Conservation (phyloP, 2,329 filamentous ascomycete genomes). For the Fusarium concolor region DNA sequence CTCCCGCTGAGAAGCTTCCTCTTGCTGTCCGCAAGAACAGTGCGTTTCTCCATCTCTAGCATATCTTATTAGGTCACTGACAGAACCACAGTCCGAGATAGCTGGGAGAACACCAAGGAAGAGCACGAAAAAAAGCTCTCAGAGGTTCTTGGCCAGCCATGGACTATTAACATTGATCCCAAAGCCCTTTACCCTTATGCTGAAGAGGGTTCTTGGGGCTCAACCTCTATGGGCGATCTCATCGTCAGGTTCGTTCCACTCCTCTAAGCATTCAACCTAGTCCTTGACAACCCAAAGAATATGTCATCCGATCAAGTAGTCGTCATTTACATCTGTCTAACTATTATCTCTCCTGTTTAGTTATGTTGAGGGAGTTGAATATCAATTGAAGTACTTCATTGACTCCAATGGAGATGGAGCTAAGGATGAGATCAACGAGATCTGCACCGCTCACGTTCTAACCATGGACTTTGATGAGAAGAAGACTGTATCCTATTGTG, state of each 20-base stretch:
- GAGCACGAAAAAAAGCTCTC: constrained; percentile 59
- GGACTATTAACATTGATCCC: constrained; percentile 63
- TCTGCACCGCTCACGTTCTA: constrained; percentile 57
- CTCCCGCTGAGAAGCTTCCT: constrained; percentile 62
- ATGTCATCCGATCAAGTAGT: no score
- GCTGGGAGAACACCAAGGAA: constrained; percentile 61
- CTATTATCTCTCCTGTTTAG: constrained; percentile 44
- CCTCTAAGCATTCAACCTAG: rapidly evolving
- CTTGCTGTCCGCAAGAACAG: constrained; percentile 65
- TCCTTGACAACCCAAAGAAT: background rate
- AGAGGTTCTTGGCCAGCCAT: constrained; percentile 58
- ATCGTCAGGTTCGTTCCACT: constrained; percentile 54
- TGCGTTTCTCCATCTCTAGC: constrained; percentile 42
- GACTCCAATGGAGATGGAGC: constrained; percentile 53
- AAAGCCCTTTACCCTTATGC: constrained; percentile 61
- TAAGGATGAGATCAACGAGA: constrained; percentile 61
- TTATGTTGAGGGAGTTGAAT: constrained; percentile 58
- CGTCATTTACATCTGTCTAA: background rate
- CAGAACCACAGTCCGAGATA: constrained; percentile 59
- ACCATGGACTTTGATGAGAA: constrained; percentile 60
- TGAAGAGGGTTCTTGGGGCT: constrained; percentile 54
- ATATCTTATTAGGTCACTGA: background rate
- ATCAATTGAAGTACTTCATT: constrained; percentile 55
- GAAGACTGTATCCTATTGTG: constrained; percentile 58
- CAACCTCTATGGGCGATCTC: constrained; percentile 57